These are phyloP conservation scores for Hyaloscypha finlandica DNA, from an alignment of 495 filamentous ascomycete genomes.

Conservation along the genomic window DNA sequence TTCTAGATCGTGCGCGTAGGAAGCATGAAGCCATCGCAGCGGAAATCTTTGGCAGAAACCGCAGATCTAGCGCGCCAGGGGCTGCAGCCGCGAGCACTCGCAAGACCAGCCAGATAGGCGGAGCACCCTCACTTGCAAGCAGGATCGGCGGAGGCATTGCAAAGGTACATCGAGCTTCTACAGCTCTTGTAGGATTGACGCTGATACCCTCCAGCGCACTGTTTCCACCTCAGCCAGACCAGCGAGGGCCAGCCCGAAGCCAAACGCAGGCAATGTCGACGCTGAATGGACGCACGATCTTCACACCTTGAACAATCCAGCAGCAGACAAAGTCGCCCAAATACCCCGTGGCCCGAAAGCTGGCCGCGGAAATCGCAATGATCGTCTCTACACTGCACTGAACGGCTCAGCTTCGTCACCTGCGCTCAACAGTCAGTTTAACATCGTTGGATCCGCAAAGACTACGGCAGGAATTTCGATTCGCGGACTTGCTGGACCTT, in stretches of 20 bases:
- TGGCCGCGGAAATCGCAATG: conserved; percentile 32
- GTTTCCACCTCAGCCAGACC: conserved; percentile 43
- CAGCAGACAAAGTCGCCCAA: conserved; percentile 33
- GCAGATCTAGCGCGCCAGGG: conserved; percentile 59
- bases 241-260: conserved; percentile 38
- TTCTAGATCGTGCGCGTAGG: conserved; percentile 66
- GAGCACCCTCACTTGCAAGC: conserved; percentile 63
- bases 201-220: conserved; percentile 41
- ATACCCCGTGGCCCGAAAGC: conserved; percentile 34
- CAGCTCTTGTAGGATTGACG: background rate
- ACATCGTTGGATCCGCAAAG: conserved; percentile 30
- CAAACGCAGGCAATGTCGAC: conserved; percentile 47
- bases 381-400: conserved; percentile 39
- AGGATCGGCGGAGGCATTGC: conserved; percentile 46
- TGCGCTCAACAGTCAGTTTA: conserved; percentile 35
- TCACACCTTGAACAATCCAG: conserved; percentile 39
- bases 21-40: conserved; percentile 72
- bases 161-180: conserved; percentile 18
- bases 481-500: conserved; percentile 77
- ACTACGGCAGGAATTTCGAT: conserved; percentile 65
- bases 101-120: conserved; percentile 37
- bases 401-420: conserved; percentile 37
- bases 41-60: conserved; percentile 66
- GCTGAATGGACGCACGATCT: conserved; percentile 63
- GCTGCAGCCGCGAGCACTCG: conserved; percentile 45